Percentiles rank a stretch among this genome's conserved stretches.
phyloP scores from a whole-genome alignment of 2,329 filamentous ascomycete species.

The Colletotrichum salicis region DNA sequence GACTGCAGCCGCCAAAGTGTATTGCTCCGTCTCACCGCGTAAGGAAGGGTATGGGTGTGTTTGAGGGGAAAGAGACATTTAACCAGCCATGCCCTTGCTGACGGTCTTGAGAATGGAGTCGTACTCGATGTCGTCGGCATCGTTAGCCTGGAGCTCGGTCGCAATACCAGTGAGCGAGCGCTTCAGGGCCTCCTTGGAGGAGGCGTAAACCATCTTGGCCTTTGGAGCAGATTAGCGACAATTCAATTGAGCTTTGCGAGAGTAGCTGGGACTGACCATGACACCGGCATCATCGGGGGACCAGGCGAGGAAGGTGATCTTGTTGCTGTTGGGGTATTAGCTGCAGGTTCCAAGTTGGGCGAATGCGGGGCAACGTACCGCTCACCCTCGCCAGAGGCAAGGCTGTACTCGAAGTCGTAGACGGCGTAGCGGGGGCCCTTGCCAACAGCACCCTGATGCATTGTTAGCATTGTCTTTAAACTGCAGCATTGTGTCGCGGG shows the following conservation, averaged over 20 bases:
- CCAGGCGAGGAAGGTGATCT: slow-evolving; percentile 83
- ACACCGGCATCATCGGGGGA: slow-evolving; percentile 83
- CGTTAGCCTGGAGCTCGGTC: slow-evolving; percentile 84
- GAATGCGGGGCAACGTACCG: slow-evolving; percentile 59
- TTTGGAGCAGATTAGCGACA: slow-evolving; percentile 48
- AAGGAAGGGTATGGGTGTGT: slow-evolving; percentile 25
- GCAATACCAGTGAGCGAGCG: slow-evolving; percentile 80
- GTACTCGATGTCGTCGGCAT: slow-evolving; percentile 83
- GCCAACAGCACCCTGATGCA: slow-evolving; percentile 62
- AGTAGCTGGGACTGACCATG: slow-evolving; percentile 67
- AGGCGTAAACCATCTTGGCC: slow-evolving; percentile 92
- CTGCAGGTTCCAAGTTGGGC: slow-evolving; percentile 14
- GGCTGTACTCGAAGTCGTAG: slow-evolving; percentile 84
- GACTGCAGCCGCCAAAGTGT: slow-evolving; percentile 38
- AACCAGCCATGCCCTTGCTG: slow-evolving; percentile 69
- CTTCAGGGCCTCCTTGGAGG: slow-evolving; percentile 88
- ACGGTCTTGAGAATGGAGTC: slow-evolving; percentile 74
- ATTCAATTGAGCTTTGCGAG: neutral
- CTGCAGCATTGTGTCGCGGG: slow-evolving; percentile 16
- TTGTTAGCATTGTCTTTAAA: slow-evolving; percentile 8
- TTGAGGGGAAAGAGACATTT: slow-evolving; percentile 40
- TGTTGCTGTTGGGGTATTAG: slow-evolving; percentile 64
- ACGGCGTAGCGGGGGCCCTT: slow-evolving; percentile 85
- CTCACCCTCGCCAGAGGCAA: slow-evolving; percentile 77
- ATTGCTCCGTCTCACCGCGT: slow-evolving; percentile 35